A percentile compares a stretch with the other conserved stretches of the same genome.
Evolutionary conservation across 768 basidiomycete genomes (phyloP).

Genomic region (Coprinellus micaceus): DNA sequence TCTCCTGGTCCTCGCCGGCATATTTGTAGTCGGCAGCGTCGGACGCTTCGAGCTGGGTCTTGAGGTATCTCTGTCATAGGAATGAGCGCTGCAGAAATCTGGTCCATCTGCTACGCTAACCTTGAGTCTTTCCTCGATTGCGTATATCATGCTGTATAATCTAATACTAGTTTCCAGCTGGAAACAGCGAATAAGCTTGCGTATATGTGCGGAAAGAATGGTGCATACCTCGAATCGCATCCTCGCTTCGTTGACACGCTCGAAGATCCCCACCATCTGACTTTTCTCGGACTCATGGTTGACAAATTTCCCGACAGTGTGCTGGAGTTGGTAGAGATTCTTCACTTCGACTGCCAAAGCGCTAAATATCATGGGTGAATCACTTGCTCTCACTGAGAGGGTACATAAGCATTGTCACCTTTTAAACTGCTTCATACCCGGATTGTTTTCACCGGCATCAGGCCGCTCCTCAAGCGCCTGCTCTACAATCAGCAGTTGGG

Average conservation of each 20-base stretch:
- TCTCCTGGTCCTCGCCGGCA: slow-evolving; percentile 8
- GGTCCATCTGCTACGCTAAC: not conserved
- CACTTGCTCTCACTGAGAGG: not conserved
- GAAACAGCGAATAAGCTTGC: too few relatives aligned
- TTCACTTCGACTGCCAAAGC: slow-evolving; percentile 11
- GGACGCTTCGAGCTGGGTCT: slow-evolving; percentile 12
- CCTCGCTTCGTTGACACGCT: slow-evolving; percentile 14
- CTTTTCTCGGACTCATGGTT: slow-evolving; percentile 16
- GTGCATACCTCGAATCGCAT: slow-evolving; percentile 14
- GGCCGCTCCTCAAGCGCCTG: slow-evolving; percentile 2
- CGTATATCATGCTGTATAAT: slow-evolving; percentile 10
- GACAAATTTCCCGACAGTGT: slow-evolving; percentile 6
- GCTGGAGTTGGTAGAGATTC: slow-evolving; percentile 7
- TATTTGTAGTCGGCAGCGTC: slow-evolving; percentile 12
- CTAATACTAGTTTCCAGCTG: slow-evolving; percentile 11
- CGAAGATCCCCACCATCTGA: slow-evolving; percentile 15
- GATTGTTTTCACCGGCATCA: not conserved
- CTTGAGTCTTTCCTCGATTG: slow-evolving; percentile 4
- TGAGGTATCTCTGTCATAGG: slow-evolving; percentile 6
- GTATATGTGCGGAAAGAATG: too few relatives aligned
- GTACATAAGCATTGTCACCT: slow-evolving; percentile 2
- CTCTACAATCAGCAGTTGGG: slow-evolving; percentile 11
- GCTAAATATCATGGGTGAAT: slow-evolving; percentile 5
- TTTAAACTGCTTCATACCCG: slow-evolving; percentile 10
- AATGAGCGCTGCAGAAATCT: not conserved